Evolutionary conservation across 495 filamentous ascomycete genomes (phyloP).

Genomic region (Arthonia radiata): DNA sequence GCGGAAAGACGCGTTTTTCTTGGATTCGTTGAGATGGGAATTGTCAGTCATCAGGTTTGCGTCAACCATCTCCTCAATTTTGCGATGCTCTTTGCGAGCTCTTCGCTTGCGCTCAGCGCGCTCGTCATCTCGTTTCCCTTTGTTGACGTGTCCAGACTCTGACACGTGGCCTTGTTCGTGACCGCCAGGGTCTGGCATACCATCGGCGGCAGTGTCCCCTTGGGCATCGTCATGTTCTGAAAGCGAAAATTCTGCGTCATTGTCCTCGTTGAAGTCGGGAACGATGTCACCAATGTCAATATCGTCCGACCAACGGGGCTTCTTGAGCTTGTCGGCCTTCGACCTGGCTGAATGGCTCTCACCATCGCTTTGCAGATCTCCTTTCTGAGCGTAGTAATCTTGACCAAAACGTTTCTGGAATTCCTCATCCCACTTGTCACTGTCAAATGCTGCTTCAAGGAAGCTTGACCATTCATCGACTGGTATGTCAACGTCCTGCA

Average conservation of each 20-base stretch:
- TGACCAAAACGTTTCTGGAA: constrained; percentile 74
- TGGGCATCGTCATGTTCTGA: constrained; percentile 27
- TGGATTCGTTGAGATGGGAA: constrained; percentile 15
- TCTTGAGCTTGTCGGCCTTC: constrained; percentile 44
- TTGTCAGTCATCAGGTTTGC: constrained; percentile 49
- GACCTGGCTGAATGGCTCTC: too few species aligned
- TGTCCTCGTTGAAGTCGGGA: constrained; percentile 43
- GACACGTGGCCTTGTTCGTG: constrained; percentile 9
- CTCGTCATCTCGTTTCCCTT: constrained; percentile 22
- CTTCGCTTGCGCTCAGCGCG: constrained; percentile 37
- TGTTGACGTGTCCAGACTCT: constrained; percentile 12
- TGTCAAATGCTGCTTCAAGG: constrained; percentile 65
- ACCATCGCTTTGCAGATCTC: constrained; percentile 5
- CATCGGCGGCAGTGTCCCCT: constrained; percentile 12
- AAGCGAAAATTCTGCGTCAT: constrained; percentile 24
- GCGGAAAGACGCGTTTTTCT: constrained; percentile 40
- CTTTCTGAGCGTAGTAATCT: constrained; percentile 50
- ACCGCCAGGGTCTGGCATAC: constrained; percentile 1
- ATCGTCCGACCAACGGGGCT: constrained; percentile 90
- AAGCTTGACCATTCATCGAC: constrained; percentile 59
- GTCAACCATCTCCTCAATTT: constrained; percentile 72
- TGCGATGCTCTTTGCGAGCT: constrained; percentile 50
- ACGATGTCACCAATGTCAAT: constrained; percentile 86
- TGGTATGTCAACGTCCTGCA: constrained; percentile 39
- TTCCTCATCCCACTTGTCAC: constrained; percentile 66